Percentiles rank a stretch among this genome's conserved stretches.
phyloP scores from a whole-genome alignment of 2,329 filamentous ascomycete genomes.

The Claviceps sp. region DNA sequence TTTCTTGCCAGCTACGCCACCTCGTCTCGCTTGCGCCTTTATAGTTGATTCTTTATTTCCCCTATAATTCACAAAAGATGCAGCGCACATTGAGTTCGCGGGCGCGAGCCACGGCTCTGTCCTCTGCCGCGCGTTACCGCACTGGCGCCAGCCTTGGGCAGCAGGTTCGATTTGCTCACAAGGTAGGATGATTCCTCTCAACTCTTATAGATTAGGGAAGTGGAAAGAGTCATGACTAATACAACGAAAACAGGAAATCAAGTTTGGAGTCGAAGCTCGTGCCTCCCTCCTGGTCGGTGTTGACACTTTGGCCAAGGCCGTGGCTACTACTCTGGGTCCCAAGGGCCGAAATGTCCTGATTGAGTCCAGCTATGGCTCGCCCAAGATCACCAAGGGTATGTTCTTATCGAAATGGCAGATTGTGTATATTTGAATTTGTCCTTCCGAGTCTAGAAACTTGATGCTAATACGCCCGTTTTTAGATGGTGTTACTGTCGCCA shows the following conservation, averaged over 20 bases:
- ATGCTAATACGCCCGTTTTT: slow-evolving; percentile 8
- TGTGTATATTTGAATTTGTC: slow-evolving; percentile 15
- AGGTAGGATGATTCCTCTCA: slow-evolving; percentile 43
- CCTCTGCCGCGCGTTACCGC: slow-evolving; percentile 54
- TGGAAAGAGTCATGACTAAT: background rate
- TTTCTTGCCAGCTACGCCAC: slow-evolving; percentile 10
- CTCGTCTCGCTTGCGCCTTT: slow-evolving; percentile 11
- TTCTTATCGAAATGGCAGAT: background rate
- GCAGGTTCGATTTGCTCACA: slow-evolving; percentile 94
- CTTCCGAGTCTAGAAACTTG: background rate
- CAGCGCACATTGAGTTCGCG: slow-evolving; percentile 84
- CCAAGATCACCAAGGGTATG: slow-evolving; percentile 97
- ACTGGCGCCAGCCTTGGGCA: slow-evolving; percentile 56
- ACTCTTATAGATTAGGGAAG: background rate
- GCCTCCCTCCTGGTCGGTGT: slow-evolving; percentile 84
- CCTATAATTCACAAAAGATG: slow-evolving; percentile 48
- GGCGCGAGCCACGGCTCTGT: slow-evolving; percentile 67
- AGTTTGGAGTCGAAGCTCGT: slow-evolving; percentile 92
- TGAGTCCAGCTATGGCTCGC: slow-evolving; percentile 95
- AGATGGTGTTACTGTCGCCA: slow-evolving; percentile 85
- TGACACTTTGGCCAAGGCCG: slow-evolving; percentile 90
- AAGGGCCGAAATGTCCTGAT: slow-evolving; percentile 98
- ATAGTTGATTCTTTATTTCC: slow-evolving; percentile 17
- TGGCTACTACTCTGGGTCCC: slow-evolving; percentile 89
- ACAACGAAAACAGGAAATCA: slow-evolving; percentile 60